Conservation (phyloP, 2,329 filamentous ascomycete species). For the Botryotinia calthae region DNA sequence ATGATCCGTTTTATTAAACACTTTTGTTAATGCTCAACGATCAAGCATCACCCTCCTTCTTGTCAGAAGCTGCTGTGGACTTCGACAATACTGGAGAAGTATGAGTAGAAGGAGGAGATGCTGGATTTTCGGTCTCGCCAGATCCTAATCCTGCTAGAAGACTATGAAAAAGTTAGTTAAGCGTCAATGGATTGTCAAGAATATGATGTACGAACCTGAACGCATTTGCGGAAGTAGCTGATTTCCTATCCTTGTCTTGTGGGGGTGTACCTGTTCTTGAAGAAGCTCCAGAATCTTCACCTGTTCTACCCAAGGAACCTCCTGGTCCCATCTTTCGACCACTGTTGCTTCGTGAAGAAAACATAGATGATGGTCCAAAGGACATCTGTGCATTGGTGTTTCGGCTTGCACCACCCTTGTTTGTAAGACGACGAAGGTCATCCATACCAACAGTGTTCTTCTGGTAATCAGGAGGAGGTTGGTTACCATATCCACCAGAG, state of each 20-base stretch:
- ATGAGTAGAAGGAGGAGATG: constrained; percentile 67
- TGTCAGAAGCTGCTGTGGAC: constrained; percentile 52
- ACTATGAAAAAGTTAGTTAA: constrained; percentile 42
- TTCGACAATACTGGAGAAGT: constrained; percentile 66
- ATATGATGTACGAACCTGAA: constrained; percentile 70
- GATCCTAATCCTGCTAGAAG: constrained; percentile 51
- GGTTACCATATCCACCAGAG: constrained; percentile 67
- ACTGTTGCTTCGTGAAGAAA: constrained; percentile 87
- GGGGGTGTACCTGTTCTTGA: constrained; percentile 89
- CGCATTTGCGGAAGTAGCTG: constrained; percentile 75
- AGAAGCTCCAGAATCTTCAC: constrained; percentile 82
- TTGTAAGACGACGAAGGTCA: constrained; percentile 77
- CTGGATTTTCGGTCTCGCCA: constrained; percentile 57
- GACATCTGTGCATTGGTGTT: constrained; percentile 58
- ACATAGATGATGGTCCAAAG: constrained; percentile 83
- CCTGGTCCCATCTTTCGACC: constrained; percentile 77
- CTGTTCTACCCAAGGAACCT: constrained; percentile 67
- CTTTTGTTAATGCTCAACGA: constrained; percentile 38
- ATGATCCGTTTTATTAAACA: constrained; percentile 40
- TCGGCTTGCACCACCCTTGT: constrained; percentile 58
- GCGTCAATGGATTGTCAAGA: neutral
- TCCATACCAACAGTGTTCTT: constrained; percentile 87
- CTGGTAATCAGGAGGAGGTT: constrained; percentile 66
- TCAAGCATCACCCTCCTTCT: constrained; percentile 51
- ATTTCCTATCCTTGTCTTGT: constrained; percentile 60